Evolutionary conservation across 2,329 filamentous ascomycete species (phyloP), one percentile per base, ranked within the genome.

Genomic region (Botryotinia globosa): DNA sequence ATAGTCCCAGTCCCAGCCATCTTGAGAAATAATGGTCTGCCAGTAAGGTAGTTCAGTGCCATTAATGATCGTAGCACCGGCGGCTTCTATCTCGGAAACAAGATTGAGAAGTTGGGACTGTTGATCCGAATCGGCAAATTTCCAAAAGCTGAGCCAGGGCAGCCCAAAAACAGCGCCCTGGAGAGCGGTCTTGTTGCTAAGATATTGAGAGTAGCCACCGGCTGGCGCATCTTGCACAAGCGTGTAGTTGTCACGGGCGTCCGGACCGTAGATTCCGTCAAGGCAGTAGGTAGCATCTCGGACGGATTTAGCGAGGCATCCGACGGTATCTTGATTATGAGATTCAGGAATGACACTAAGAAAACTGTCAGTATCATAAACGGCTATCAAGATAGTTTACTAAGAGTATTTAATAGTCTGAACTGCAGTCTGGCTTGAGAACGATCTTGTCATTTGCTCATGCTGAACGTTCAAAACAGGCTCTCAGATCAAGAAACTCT

Each of bases 1-100:
- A 75, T 88, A 91, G 77, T 92, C 90, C 87, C 92, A 94, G 80
- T 94, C 85, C 91, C 91, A 94, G n/a, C 90, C 90, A 66, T 87
- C 80, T 0, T 88, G 90, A 45, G 86, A 87, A 20, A 94, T 86
- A 37, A 92, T 87, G 0, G 82, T 87, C 77, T 89, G 81, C 77
- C 88, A 87, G 79, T 88, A 83, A 34, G 88, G 88, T 2, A 94
- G 85, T 78, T 94, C 91, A 0, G 90, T 92, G 39, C 86, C 85
- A 77, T 93, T 92, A 78, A 93, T 83, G 58, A 94, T 85, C 1
- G 85, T 90, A 0, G 90, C 91, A 1, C 92, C 91, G 0, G 89
- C 88, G 0, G 80, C 80, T 78, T 87, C 77, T 51, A 94, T 87
- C 37, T 88, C 78, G 0, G 83, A 78, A 18, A 93, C 77, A 2